Evolutionary conservation across 306 rosid species (phyloP).

Genomic region (Comarum palustre): DNA sequence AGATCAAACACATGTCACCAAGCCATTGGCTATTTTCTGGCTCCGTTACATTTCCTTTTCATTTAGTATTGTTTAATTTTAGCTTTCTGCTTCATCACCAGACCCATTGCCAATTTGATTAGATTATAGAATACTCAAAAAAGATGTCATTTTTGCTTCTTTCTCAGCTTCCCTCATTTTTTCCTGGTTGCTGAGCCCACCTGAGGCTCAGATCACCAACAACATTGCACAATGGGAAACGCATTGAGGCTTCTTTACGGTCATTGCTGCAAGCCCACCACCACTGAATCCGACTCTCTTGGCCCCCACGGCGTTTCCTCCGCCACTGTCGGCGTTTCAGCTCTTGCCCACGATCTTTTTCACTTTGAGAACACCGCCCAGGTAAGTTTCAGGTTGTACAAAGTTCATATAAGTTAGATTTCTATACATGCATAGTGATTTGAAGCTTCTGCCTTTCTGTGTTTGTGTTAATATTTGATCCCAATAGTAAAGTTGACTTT

Average conservation of each 20-base stretch:
- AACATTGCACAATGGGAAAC: constrained; percentile 49
- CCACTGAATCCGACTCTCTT: constrained; percentile 42
- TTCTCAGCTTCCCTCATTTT: neutral
- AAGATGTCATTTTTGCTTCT: neutral
- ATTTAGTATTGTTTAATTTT: neutral
- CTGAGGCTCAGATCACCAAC: neutral
- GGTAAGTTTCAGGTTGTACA: constrained; percentile 29
- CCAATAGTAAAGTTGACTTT: constrained; percentile 13
- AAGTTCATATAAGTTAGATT: neutral
- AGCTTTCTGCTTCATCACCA: neutral
- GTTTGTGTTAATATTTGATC: neutral
- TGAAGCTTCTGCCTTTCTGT: neutral
- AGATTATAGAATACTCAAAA: neutral
- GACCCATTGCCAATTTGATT: neutral
- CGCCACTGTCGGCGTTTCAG: constrained; percentile 59
- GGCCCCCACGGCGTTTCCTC: constrained; percentile 57
- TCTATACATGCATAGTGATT: neutral
- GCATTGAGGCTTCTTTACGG: constrained; percentile 49
- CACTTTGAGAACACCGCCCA: constrained; percentile 74
- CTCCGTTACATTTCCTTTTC: neutral
- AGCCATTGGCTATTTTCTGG: neutral
- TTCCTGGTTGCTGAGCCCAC: neutral
- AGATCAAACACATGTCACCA: neutral
- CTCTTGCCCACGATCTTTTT: constrained; percentile 70
- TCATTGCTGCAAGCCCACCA: constrained; percentile 46